phyloP scores from a whole-genome alignment of 1,139 yeast genomes.

The Kodamaea fungicola region DNA sequence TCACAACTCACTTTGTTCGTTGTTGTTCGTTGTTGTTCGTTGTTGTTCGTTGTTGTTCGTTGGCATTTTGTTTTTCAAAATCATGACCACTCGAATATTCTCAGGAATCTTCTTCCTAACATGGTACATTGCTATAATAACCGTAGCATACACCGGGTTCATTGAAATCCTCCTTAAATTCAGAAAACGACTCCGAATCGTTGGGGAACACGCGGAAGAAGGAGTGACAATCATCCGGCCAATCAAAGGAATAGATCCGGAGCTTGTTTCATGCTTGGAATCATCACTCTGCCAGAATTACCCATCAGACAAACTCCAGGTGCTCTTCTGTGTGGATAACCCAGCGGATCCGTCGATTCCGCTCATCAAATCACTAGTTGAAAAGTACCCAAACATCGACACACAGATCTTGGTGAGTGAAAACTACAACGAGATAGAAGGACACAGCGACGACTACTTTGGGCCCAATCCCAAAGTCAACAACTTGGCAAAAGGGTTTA shows the following conservation, averaged over 20 bases:
- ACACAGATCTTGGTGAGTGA: constrained; percentile 54
- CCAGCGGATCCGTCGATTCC: constrained; percentile 63
- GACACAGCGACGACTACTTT: constrained; percentile 39
- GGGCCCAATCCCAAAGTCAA: constrained; percentile 93
- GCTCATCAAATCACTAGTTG: constrained; percentile 48
- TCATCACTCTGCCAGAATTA: constrained; percentile 69
- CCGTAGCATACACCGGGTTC: constrained; percentile 47
- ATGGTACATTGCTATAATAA: constrained; percentile 45
- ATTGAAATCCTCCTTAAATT: constrained; percentile 41
- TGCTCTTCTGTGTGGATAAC: constrained; percentile 72
- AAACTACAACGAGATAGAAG: constrained; percentile 23
- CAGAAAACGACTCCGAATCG: constrained; percentile 18
- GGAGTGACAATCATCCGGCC: constrained; percentile 85
- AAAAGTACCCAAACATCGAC: constrained; percentile 55
- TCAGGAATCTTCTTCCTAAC: constrained; percentile 21
- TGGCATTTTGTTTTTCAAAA: background rate
- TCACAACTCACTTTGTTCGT: background rate
- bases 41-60: background rate
- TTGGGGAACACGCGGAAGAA: constrained; percentile 22
- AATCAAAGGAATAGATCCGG: constrained; percentile 79
- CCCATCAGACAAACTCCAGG: constrained; percentile 56
- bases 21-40: background rate
- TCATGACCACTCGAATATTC: constrained; percentile 8
- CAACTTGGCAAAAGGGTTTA: constrained; percentile 76
- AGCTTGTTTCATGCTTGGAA: constrained; percentile 62